A percentile compares a stretch with the other conserved stretches of the same genome.
Conservation (phyloP, 2,329 filamentous ascomycete species). For the Sporothrix variecibatus region DNA sequence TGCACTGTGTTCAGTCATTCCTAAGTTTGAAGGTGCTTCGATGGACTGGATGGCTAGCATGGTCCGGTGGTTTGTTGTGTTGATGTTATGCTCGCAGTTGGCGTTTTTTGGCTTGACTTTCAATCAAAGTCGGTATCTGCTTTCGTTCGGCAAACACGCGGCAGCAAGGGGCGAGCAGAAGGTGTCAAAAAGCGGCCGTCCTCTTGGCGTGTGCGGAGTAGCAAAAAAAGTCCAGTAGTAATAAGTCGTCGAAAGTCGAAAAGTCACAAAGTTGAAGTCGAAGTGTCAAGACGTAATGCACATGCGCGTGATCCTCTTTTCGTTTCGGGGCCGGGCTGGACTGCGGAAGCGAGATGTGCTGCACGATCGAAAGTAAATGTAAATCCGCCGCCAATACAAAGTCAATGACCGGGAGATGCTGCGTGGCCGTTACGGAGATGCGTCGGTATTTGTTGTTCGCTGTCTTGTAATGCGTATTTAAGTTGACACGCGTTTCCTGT, state of each 20-base stretch:
- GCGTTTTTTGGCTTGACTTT: not conserved
- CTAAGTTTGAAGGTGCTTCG: conserved; percentile 47
- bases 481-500: not conserved
- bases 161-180: not conserved
- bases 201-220: conserved; percentile 5
- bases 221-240: not conserved
- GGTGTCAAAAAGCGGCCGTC: not conserved
- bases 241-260: not conserved
- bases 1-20: conserved; percentile 48
- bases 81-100: not conserved
- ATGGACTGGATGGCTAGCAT: conserved; percentile 59
- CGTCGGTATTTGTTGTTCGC: not conserved
- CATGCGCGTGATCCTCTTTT: not conserved
- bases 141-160: not conserved
- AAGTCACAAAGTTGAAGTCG: not conserved
- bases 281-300: not conserved
- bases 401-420: not conserved
- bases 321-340: not conserved
- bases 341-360: not conserved
- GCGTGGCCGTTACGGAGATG: not conserved
- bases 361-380: not conserved
- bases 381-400: not conserved
- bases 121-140: conserved; percentile 11
- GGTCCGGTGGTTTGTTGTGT: not conserved
- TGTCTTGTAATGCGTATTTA: not conserved